Percentiles rank a stretch among this genome's conserved stretches.
These are phyloP conservation scores for Acrodontium crateriforme DNA, from an alignment of 2,329 filamentous ascomycete genomes.

Conservation along the genomic window DNA sequence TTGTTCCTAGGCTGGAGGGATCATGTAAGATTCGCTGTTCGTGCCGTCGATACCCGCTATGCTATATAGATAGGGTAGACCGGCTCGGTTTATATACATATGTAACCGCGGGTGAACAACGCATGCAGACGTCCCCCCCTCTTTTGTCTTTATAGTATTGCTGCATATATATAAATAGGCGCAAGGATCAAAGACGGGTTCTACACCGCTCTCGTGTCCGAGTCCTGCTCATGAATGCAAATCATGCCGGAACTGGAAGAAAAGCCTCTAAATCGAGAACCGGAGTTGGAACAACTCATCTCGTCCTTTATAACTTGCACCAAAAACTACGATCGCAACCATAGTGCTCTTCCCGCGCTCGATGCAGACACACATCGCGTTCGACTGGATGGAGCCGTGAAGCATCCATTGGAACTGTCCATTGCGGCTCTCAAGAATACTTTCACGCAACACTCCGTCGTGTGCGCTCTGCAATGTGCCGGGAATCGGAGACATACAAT, in stretches of 20 bases:
- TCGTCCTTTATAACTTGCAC: slow-evolving; percentile 37
- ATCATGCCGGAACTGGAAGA: slow-evolving; percentile 16
- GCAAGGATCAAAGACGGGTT: too few species aligned
- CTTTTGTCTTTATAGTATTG: too few species aligned
- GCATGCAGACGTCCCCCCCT: too few species aligned
- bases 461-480: slow-evolving; percentile 35
- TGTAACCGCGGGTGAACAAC: too few species aligned
- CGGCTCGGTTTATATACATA: too few species aligned
- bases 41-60: too few species aligned
- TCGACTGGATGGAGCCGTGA: slow-evolving; percentile 37
- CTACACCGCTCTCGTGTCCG: too few species aligned
- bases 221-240: not conserved
- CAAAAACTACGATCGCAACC: slow-evolving; percentile 42
- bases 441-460: slow-evolving; percentile 36
- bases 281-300: slow-evolving; percentile 30
- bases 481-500: slow-evolving; percentile 40
- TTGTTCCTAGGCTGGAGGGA: too few species aligned
- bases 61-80: too few species aligned
- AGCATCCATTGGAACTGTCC: slow-evolving; percentile 24
- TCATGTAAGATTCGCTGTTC: too few species aligned
- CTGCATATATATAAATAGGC: too few species aligned
- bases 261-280: slow-evolving; percentile 36
- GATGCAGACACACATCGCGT: slow-evolving; percentile 32
- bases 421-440: slow-evolving; percentile 33
- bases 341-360: slow-evolving; percentile 42